Evolutionary conservation across 768 basidiomycete species (phyloP).

Genomic region (Pleurotus cornucopiae): DNA sequence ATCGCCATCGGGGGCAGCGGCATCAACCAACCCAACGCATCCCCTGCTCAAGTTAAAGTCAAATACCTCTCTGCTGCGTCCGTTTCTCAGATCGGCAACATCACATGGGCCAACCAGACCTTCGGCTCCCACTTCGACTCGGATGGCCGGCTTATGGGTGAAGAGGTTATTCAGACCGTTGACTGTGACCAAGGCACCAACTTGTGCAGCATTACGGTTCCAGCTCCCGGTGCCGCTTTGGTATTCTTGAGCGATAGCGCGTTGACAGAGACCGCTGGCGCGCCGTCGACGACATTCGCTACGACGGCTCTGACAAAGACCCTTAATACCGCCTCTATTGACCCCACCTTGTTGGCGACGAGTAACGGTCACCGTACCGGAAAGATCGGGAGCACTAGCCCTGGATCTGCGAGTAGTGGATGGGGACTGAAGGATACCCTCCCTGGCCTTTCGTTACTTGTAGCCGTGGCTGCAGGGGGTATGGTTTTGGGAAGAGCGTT

Average conservation of each 20-base stretch:
- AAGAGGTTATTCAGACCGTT: slow-evolving; percentile 51
- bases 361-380: slow-evolving; percentile 50
- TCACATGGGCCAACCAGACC: slow-evolving; percentile 76
- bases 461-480: slow-evolving; percentile 1
- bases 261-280: slow-evolving; percentile 24
- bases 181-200: slow-evolving; percentile 50
- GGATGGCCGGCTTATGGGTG: slow-evolving; percentile 64
- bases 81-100: slow-evolving; percentile 57
- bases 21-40: slow-evolving; percentile 24
- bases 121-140: slow-evolving; percentile 57
- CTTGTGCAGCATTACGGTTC: slow-evolving; percentile 56
- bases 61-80: slow-evolving; percentile 56
- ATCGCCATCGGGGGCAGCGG: slow-evolving; percentile 43
- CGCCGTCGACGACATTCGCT: slow-evolving; percentile 41
- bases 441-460: not conserved
- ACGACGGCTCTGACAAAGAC: slow-evolving; percentile 56
- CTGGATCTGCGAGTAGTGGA: slow-evolving; percentile 15
- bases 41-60: slow-evolving; percentile 45
- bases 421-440: slow-evolving; percentile 1
- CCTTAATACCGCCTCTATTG: slow-evolving; percentile 49
- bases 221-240: slow-evolving; percentile 70
- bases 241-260: slow-evolving; percentile 58
- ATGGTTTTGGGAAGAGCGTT: not conserved
- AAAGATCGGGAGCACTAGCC: slow-evolving; percentile 34
- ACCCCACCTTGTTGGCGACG: slow-evolving; percentile 52